phyloP scores from a whole-genome alignment of 768 basidiomycete genomes.

The Hypsizygus marmoreus region DNA sequence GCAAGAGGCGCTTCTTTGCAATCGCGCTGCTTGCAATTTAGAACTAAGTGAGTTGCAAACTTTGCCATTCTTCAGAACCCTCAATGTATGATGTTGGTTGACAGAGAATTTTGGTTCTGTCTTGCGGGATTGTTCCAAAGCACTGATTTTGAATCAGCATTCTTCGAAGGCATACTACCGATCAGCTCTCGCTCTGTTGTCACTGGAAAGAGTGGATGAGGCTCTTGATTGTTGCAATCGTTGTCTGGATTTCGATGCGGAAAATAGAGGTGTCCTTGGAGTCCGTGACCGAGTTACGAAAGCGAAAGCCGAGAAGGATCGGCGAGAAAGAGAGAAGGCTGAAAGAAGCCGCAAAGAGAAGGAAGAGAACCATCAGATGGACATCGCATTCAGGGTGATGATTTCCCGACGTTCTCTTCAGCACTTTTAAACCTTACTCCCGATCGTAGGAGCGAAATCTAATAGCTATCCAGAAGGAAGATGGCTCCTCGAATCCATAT shows the following conservation, averaged over 20 bases:
- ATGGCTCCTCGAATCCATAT: slow-evolving; percentile 56
- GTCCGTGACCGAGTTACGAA: slow-evolving; percentile 50
- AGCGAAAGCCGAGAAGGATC: slow-evolving; percentile 50
- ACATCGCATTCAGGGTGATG: slow-evolving; percentile 66
- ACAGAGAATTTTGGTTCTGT: slow-evolving; percentile 89
- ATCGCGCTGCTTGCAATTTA: slow-evolving; percentile 92
- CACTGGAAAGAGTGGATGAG: slow-evolving; percentile 76
- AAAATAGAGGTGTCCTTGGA: slow-evolving; percentile 53
- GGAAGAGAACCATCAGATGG: slow-evolving; percentile 55
- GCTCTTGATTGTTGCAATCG: slow-evolving; percentile 80
- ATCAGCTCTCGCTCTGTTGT: slow-evolving; percentile 74
- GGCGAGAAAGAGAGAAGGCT: slow-evolving; percentile 48
- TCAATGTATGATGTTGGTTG: background rate
- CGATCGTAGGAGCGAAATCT: slow-evolving; percentile 70
- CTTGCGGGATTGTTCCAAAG: slow-evolving; percentile 81
- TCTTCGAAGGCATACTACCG: slow-evolving; percentile 88
- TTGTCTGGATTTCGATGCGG: slow-evolving; percentile 60
- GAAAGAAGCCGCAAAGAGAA: slow-evolving; percentile 51
- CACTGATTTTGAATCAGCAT: slow-evolving; percentile 57
- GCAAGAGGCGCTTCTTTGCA: slow-evolving; percentile 73
- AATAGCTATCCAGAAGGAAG: slow-evolving; percentile 52
- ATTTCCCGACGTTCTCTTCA: background rate
- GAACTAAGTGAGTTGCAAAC: slow-evolving; percentile 64
- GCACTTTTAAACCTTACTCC: slow-evolving; percentile 5
- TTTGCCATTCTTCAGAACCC: background rate